phyloP scores from a whole-genome alignment of 495 filamentous ascomycete species.

The Lichenothelia convexa region DNA sequence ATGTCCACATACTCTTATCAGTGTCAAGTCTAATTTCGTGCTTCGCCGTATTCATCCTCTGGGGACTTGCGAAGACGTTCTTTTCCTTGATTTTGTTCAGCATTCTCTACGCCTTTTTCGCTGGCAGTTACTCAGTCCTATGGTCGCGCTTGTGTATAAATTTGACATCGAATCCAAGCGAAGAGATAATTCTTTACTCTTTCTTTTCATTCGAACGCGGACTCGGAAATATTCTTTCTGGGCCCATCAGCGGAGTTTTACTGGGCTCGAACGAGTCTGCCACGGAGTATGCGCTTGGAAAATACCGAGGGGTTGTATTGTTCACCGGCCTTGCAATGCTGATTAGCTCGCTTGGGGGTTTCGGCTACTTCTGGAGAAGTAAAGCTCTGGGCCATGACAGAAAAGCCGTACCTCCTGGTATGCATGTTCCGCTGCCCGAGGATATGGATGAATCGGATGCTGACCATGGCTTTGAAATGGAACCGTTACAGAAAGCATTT shows the following conservation, averaged over 20 bases:
- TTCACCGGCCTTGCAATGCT: constrained; percentile 8
- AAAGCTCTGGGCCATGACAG: no score
- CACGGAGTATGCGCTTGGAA: constrained; percentile 9
- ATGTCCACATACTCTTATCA: constrained; percentile 7
- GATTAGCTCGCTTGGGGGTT: constrained; percentile 3
- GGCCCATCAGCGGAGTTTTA: constrained; percentile 10
- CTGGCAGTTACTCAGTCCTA: constrained; percentile 10
- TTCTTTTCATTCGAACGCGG: constrained; percentile 12
- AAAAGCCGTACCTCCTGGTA: no score
- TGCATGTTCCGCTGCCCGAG: no score
- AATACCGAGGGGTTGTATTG: constrained; percentile 7
- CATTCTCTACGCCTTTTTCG: constrained; percentile 8
- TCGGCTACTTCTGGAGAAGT: constrained; percentile 5
- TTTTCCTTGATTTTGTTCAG: constrained; percentile 6
- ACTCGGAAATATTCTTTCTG: constrained; percentile 9
- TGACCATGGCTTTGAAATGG: no score
- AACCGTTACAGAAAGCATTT: no score
- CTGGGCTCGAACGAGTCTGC: constrained; percentile 3
- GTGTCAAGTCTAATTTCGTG: constrained; percentile 6
- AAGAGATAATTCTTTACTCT: constrained; percentile 6
- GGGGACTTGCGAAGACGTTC: constrained; percentile 9
- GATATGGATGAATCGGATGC: no score
- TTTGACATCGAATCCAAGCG: not conserved
- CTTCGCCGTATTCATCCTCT: constrained; percentile 7
- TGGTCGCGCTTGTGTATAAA: constrained; percentile 6